Percentiles rank a stretch among this genome's conserved stretches.
phyloP scores from a whole-genome alignment of 1,139 yeast species.

The Scheffersomyces segobiensis region DNA sequence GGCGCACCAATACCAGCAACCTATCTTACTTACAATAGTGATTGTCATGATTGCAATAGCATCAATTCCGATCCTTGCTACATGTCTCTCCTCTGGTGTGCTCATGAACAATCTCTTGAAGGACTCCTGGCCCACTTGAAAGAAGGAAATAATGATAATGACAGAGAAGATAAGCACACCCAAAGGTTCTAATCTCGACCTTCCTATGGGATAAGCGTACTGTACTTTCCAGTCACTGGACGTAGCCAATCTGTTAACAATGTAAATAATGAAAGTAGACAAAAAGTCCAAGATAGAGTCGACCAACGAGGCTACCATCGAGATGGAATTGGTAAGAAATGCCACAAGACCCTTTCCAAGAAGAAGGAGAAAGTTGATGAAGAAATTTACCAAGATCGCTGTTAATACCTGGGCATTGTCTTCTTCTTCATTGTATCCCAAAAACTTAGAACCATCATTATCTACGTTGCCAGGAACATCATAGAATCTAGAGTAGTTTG shows the following conservation, averaged over 20 bases:
- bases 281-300: constrained; percentile 75
- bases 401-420: constrained; percentile 46
- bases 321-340: constrained; percentile 64
- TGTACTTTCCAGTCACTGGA: constrained; percentile 52
- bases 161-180: constrained; percentile 76
- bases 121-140: constrained; percentile 73
- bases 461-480: constrained; percentile 64
- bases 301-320: constrained; percentile 75
- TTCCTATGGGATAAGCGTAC: constrained; percentile 63
- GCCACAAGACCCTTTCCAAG: constrained; percentile 66
- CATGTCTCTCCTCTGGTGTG: constrained; percentile 29
- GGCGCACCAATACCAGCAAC: constrained; percentile 67
- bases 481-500: constrained; percentile 30
- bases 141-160: constrained; percentile 67
- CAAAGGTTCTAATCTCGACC: constrained; percentile 72
- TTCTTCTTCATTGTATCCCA: constrained; percentile 49
- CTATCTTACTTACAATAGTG: constrained; percentile 61
- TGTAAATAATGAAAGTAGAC: constrained; percentile 71
- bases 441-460: constrained; percentile 51
- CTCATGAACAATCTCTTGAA: constrained; percentile 33
- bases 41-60: constrained; percentile 60
- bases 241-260: constrained; percentile 61
- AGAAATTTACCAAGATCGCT: constrained; percentile 68
- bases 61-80: constrained; percentile 53
- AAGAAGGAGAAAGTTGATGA: constrained; percentile 58